Evolutionary conservation across 352 stramenopile genomes (phyloP), one percentile per base, ranked within the genome.

Genomic region (Phytophthora citricola): DNA sequence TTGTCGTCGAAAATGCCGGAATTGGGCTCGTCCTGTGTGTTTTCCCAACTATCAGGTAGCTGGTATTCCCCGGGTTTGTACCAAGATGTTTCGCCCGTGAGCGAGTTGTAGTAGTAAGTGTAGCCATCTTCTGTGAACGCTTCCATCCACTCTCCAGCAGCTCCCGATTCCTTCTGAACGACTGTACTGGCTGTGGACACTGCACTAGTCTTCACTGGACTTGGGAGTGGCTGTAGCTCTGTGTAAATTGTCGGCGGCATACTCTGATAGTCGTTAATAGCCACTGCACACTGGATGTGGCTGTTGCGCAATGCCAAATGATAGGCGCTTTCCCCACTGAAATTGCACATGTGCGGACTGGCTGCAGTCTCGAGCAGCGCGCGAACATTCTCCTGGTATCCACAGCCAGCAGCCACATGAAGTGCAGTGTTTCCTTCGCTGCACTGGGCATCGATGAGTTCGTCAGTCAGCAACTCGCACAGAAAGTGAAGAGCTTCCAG

Each of bases 31-130:
- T 55, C 32, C 12, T 55, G 58, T 39, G 15, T 17, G 17, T 29
- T 11, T 12, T 45, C 14, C 22, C 27, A 41, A 26, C 24, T 3
- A 26, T 49, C 34, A 20, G 36, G 24, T 40, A 38, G 26, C 17
- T 67, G 39, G n/a, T 43, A 43, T 31, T 68, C 49, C 10, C 43
- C 32, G 1, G 57, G 60, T 22, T 70, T 77, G 57, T 88, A 73
- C 85, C 85, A 93, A 20, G 73, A 86, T 38, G 85, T 91, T 14
- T 77, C 73, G 10, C 73, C 72, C 1, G 78, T 90, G 31, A 58
- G 15, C 0, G 49, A 46, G 73, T 93, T 91, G 71, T 90, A 93
- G 58, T 76, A 91, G 49, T 89, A 93, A n/a, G 69, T 55, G 45
- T 85, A 64, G 20, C 81, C 75, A 36, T 90, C 81, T 12, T 85